phyloP scores from a whole-genome alignment of 2,329 filamentous ascomycete genomes.

The Annulohypoxylon truncatum region DNA sequence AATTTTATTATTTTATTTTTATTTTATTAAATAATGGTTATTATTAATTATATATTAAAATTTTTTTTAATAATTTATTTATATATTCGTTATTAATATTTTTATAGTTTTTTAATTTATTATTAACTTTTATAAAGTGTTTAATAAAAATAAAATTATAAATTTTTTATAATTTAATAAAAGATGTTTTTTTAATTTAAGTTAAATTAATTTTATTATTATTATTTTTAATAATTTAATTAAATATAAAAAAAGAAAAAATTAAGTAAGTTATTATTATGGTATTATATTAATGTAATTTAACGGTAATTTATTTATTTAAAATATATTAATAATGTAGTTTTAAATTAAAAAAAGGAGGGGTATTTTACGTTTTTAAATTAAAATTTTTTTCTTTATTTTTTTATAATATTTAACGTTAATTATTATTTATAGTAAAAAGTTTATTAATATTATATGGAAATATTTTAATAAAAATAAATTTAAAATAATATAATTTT shows the following conservation, averaged over 20 bases:
- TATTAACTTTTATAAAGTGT: not conserved
- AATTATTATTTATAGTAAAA: not conserved
- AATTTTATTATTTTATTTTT: not conserved
- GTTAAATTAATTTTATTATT: not conserved
- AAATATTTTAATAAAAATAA: constrained; percentile 2
- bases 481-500: not conserved
- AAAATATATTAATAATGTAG: not conserved
- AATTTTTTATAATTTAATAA: not conserved
- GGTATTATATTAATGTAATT: not conserved
- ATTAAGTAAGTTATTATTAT: not conserved
- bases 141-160: not conserved
- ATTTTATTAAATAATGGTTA: not conserved
- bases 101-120: not conserved
- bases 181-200: not conserved
- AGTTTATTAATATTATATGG: not conserved
- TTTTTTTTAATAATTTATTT: not conserved
- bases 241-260: not conserved
- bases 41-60: not conserved
- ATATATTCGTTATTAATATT: not conserved
- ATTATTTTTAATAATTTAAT: constrained; percentile 9
- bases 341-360: not conserved
- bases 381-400: not conserved
- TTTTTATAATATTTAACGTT: not conserved
- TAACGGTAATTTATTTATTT: not conserved
- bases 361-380: no score